phyloP scores from a whole-genome alignment of 164 flowering plant genomes.

The Magnolia officinalis region DNA sequence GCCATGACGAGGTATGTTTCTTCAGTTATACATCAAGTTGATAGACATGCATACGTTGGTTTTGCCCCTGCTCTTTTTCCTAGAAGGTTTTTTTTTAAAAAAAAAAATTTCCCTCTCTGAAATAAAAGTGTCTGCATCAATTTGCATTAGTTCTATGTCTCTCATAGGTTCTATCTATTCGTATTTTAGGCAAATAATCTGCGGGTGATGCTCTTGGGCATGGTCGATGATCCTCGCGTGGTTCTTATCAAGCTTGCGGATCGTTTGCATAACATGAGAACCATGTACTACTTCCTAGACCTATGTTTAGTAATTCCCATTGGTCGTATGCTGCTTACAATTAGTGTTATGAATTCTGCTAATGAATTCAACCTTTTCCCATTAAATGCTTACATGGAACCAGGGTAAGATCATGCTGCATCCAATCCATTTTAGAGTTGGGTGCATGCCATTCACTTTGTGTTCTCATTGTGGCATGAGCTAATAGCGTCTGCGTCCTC shows the following conservation, averaged over 20 bases:
- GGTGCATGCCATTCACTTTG: background rate
- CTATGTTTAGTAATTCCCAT: conserved; percentile 1
- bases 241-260: conserved; percentile 98
- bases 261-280: conserved; percentile 97
- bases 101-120: no score
- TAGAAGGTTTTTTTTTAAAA: background rate
- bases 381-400: background rate
- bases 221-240: conserved; percentile 97
- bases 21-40: background rate
- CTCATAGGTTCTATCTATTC: conserved; percentile 9
- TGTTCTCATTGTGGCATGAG: background rate
- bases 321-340: background rate
- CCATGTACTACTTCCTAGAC: conserved; percentile 55
- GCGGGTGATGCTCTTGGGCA: conserved; percentile 91
- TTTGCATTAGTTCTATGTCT: background rate
- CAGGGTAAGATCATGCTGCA: background rate
- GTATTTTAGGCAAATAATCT: conserved; percentile 65
- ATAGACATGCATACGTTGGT: background rate
- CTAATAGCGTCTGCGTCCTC: background rate
- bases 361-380: background rate
- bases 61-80: background rate
- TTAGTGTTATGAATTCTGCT: background rate
- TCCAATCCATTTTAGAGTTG: background rate
- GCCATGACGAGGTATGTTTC: conserved; percentile 67
- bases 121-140: background rate